Conservation (phyloP, 495 filamentous ascomycete species). For the Chlorociboria aeruginascens region DNA sequence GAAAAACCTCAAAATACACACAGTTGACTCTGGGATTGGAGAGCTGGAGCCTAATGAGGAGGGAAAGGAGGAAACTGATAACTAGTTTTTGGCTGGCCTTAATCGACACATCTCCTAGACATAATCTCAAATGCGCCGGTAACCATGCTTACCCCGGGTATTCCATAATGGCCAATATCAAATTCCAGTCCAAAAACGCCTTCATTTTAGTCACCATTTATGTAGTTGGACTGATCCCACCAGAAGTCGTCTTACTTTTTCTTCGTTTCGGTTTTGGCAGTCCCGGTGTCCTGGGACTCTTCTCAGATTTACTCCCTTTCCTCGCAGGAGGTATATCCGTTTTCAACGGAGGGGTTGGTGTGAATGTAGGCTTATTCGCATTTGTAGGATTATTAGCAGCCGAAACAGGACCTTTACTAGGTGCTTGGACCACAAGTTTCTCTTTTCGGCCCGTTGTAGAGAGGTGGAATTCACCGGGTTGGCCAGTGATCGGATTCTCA, state of each 20-base stretch:
- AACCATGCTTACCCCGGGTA: too few relatives aligned
- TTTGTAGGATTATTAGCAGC: background rate
- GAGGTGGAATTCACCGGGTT: constrained; percentile 77
- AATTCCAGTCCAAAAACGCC: background rate
- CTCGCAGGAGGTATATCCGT: constrained; percentile 13
- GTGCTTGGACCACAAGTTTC: constrained; percentile 10
- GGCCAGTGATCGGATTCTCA: constrained; percentile 76
- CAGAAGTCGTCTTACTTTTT: constrained; percentile 36
- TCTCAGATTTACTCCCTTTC: constrained; percentile 19
- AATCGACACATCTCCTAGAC: too few relatives aligned
- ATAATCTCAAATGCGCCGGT: too few relatives aligned
- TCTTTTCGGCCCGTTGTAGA: constrained; percentile 40
- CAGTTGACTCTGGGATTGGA: too few relatives aligned
- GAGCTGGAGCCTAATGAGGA: too few relatives aligned
- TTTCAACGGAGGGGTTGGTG: constrained; percentile 3
- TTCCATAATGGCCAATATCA: too few relatives aligned
- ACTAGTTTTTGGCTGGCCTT: too few relatives aligned
- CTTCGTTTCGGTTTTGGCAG: constrained; percentile 32
- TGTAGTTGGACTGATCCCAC: constrained; percentile 5
- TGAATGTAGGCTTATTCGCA: constrained; percentile 5
- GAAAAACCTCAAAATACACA: too few relatives aligned
- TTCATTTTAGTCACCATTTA: background rate
- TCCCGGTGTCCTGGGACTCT: constrained; percentile 39
- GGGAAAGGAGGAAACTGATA: too few relatives aligned
- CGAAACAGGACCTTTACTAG: constrained; percentile 1